phyloP scores from a whole-genome alignment of 2,329 filamentous ascomycete genomes.

The Orbilia javanica region DNA sequence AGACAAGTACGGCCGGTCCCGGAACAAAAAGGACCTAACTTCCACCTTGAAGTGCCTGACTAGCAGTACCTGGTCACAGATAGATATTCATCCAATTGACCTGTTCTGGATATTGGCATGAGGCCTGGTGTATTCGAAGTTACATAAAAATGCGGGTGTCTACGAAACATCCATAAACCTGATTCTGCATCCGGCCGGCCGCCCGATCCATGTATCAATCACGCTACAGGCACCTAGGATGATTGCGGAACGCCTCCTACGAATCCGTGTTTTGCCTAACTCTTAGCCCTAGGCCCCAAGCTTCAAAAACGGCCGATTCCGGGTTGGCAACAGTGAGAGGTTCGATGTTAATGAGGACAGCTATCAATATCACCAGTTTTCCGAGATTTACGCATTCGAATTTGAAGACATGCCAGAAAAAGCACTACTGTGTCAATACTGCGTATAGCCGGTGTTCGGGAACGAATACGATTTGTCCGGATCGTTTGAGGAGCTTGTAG shows the following conservation, averaged over 20 bases:
- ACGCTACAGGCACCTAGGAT: background rate
- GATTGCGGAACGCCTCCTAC: background rate
- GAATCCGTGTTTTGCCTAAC: slow-evolving; percentile 14
- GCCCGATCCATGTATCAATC: background rate
- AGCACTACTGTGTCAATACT: background rate
- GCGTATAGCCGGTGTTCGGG: slow-evolving; percentile 47
- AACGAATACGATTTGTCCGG: slow-evolving; percentile 51
- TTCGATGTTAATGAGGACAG: background rate
- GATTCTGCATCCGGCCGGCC: slow-evolving; percentile 20
- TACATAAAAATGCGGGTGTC: background rate
- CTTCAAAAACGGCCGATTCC: slow-evolving; percentile 11
- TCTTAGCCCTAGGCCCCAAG: background rate
- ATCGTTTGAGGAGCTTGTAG: slow-evolving; percentile 5
- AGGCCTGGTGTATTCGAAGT: background rate
- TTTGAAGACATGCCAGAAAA: slow-evolving; percentile 20
- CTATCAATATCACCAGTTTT: background rate
- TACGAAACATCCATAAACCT: background rate
- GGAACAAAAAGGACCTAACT: background rate
- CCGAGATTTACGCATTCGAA: slow-evolving; percentile 33
- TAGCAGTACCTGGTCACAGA: background rate
- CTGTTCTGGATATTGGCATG: background rate
- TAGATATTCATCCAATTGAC: background rate
- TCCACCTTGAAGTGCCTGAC: background rate
- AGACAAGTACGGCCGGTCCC: background rate
- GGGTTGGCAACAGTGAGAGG: background rate